Evolutionary conservation across 306 rosid genomes (phyloP), one percentile per base, ranked within the genome.

Genomic region (Benincasa hispida): DNA sequence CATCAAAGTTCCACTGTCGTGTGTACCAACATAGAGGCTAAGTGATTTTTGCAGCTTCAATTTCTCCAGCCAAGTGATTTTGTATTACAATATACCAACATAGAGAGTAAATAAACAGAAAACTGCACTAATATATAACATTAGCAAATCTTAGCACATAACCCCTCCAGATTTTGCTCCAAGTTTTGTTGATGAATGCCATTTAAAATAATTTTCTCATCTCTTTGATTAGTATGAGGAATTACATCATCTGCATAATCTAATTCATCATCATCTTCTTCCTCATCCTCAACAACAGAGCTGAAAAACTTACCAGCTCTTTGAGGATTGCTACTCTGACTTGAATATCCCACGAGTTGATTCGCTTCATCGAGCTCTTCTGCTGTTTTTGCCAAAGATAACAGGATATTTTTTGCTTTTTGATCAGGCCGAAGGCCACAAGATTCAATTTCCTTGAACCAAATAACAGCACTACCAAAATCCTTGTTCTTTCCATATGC

Each of bases 381-480:
- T 0, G 81, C 83, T 37, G 96, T 89, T 76, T 77, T 87, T 15
- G 96, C 92, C 85, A 92, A 67, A 82, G 97, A 92, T 47, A 90
- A 81, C 66, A 94, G 88, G 78, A 92, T 79, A 82, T 89, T 94
- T 79, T 88, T 94, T 3, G 96, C 97, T 81, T 94, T 94, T 84
- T 90, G 87, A 81, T 92, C 96, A 18, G 97, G 93, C 76, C 76
- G 81, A 77, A 89, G 57, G 73, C 91, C 93, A 73, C 75, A 68
- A 55, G 87, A 85, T 74, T 84, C 90, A 89, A 94, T 92, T 84
- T 90, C 95, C 82, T 92, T 92, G 76, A 84, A 94, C 97, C 99
- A 94, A 61, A 86, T 74, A 77, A 90, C 92, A 42, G 99, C 97
- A 80, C 81, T 85, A 24, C 80, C 92, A 27, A 94, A 94, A 75